Conservation (phyloP, 2,329 filamentous ascomycete genomes). For the Fusarium multiceps region DNA sequence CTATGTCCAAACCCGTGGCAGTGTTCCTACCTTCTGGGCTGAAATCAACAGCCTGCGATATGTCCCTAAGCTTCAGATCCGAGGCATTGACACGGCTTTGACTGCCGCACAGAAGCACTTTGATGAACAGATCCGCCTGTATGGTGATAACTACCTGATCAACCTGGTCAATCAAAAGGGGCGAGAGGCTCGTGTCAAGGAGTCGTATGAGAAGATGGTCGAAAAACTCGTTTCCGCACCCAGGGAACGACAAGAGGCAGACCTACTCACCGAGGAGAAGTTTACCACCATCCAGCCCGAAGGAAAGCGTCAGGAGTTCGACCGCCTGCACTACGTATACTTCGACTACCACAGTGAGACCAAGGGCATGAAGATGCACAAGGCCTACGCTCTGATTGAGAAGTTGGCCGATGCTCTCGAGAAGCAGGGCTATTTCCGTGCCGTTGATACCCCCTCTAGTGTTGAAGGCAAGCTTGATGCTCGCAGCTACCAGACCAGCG, state of each 20-base stretch:
- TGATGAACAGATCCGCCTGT: slow-evolving; percentile 89
- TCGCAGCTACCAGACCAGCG: slow-evolving; percentile 83
- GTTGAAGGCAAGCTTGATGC: slow-evolving; percentile 79
- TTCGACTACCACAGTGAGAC: slow-evolving; percentile 99
- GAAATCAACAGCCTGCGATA: slow-evolving; percentile 95
- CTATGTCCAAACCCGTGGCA: slow-evolving; percentile 96
- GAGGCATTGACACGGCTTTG: slow-evolving; percentile 82
- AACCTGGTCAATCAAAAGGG: slow-evolving; percentile 98
- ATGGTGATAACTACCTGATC: slow-evolving; percentile 96
- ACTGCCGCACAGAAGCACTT: slow-evolving; percentile 88
- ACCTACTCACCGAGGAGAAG: slow-evolving; percentile 78
- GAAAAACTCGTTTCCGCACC: slow-evolving; percentile 77
- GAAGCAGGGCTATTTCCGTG: slow-evolving; percentile 91
- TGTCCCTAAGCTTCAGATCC: slow-evolving; percentile 88
- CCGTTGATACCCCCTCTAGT: slow-evolving; percentile 83
- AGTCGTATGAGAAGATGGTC: slow-evolving; percentile 92
- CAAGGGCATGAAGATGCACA: slow-evolving; percentile 93
- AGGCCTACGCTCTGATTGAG: slow-evolving; percentile 86
- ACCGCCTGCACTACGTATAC: slow-evolving; percentile 94
- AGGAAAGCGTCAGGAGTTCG: slow-evolving; percentile 71
- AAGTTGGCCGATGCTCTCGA: slow-evolving; percentile 80
- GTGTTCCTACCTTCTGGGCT: slow-evolving; percentile 95
- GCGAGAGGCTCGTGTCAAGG: slow-evolving; percentile 87
- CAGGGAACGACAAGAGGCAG: slow-evolving; percentile 72
- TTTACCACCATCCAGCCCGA: slow-evolving; percentile 80